Base-by-base conservation (phyloP, 1,139 yeast species). In the Hansenula sp. region DNA sequence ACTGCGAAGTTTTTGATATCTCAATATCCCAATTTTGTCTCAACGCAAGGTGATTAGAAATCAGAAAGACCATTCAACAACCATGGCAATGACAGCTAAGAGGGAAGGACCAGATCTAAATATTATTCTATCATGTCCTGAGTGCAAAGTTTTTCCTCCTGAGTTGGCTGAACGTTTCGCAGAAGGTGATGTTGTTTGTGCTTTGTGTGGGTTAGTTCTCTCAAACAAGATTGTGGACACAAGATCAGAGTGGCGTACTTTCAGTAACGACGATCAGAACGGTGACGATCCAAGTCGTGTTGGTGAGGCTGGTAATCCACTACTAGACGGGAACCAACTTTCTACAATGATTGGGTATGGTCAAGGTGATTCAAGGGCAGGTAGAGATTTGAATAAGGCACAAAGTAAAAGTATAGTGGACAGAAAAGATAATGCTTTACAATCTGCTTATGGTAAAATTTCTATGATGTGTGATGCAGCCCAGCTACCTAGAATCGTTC, bases 281-380 rank as follows among this genome's bases (percentile, higher is more conserved):
- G 96, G 96, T 57, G 98, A 90, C 62, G 99, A 93, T 64, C 99
- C 99, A 4, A 84, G 95, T 57, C 98, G 99, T 86, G 99, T 93
- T 52, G 99, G 99, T 65, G 98, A 91, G 61, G 98, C 98, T 3
- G 85, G 94, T n/a, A 91, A 91, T 62, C 97, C 98, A 13, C 70
- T 91, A 49, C 72, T 94, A 56, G 98, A 91, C 59, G 87, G 95
- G 24, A 94, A 87, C 57, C 95, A 90, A 65, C 80, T 93, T 47
- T 90, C 96, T 18, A 93, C 99, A 5, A 82, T 91, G 74, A 94
- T 93, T 49, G 88, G 97, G 19, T 81, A 84, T 49, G 89, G 84
- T 29, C 86, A 86, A 39, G 90, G 87, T 44, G 89, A 87, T 52
- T 55, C 58, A 9, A 78, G 81, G 50, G 77, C 80, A 7, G 96